Conservation (phyloP, 2,329 filamentous ascomycete genomes). For the Phyllosticta citribraziliensis region DNA sequence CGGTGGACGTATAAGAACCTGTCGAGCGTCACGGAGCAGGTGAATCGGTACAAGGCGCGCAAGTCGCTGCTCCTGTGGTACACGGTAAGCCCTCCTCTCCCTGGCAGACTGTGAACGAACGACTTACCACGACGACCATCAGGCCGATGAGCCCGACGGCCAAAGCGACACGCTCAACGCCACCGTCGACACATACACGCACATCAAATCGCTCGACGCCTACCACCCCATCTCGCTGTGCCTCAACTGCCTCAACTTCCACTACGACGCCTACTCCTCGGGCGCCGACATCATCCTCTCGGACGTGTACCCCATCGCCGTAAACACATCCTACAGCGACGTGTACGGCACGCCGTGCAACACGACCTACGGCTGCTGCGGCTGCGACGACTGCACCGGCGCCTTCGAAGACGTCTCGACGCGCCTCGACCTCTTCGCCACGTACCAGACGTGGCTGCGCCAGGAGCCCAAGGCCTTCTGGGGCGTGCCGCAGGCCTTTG, state of each 20-base stretch:
- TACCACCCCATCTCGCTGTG: conserved; percentile 52
- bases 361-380: conserved; percentile 51
- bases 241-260: conserved; percentile 54
- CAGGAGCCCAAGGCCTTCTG: conserved; percentile 35
- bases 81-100: conserved; percentile 17
- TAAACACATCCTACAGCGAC: conserved; percentile 45
- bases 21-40: conserved; percentile 27
- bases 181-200: conserved; percentile 32
- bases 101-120: background rate
- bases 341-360: conserved; percentile 49
- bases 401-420: conserved; percentile 42
- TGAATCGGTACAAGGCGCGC: conserved; percentile 25
- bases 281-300: conserved; percentile 51
- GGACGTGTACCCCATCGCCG: conserved; percentile 51
- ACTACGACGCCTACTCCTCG: conserved; percentile 45
- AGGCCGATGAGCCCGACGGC: conserved; percentile 46
- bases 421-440: conserved; percentile 33
- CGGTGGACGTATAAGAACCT: conserved; percentile 32
- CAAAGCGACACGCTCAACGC: conserved; percentile 44
- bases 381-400: conserved; percentile 51
- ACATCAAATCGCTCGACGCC: conserved; percentile 44
- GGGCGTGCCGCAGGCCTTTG: conserved; percentile 43
- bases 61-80: conserved; percentile 37
- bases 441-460: conserved; percentile 33
- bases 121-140: background rate